A percentile compares a stretch with the other conserved stretches of the same genome.
Conservation (phyloP, 148 eudicot species). For the Pouteria glomerata region DNA sequence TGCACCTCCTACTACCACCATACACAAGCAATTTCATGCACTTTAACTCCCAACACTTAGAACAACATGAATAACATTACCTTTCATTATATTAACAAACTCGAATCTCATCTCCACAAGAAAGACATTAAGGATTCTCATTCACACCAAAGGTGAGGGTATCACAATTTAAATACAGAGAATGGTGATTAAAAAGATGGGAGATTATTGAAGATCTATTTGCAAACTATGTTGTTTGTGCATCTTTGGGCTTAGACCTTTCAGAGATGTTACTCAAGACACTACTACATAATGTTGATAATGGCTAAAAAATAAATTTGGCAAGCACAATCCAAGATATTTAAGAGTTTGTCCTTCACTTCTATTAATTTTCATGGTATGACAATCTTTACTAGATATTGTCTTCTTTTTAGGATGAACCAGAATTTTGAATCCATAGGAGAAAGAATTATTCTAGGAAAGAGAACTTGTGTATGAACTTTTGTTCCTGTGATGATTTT, state of each 20-base stretch:
- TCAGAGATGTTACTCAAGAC: not conserved
- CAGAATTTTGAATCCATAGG: not conserved
- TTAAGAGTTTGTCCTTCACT: conserved; percentile 15
- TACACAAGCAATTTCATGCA: too few relatives aligned
- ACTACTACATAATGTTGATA: conserved; percentile 6
- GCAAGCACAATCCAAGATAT: conserved; percentile 8
- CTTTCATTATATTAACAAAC: too few relatives aligned
- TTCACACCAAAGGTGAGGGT: too few relatives aligned
- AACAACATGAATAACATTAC: too few relatives aligned
- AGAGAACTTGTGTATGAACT: not conserved
- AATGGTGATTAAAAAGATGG: too few relatives aligned
- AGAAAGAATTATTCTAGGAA: not conserved
- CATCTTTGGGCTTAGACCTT: not conserved
- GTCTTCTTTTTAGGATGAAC: conserved; percentile 2
- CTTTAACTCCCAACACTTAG: too few relatives aligned
- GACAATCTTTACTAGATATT: conserved; percentile 9
- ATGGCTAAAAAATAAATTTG: conserved; percentile 10
- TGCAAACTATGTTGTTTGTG: conserved; percentile 6
- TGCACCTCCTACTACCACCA: too few relatives aligned
- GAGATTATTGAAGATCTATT: too few relatives aligned
- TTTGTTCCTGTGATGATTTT: conserved; percentile 3
- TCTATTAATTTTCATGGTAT: conserved; percentile 9
- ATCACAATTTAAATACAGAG: too few relatives aligned
- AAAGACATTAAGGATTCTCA: too few relatives aligned
- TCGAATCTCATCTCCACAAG: too few relatives aligned